Base-by-base conservation (phyloP, 306 rosid species). In the Betula pendula region DNA sequence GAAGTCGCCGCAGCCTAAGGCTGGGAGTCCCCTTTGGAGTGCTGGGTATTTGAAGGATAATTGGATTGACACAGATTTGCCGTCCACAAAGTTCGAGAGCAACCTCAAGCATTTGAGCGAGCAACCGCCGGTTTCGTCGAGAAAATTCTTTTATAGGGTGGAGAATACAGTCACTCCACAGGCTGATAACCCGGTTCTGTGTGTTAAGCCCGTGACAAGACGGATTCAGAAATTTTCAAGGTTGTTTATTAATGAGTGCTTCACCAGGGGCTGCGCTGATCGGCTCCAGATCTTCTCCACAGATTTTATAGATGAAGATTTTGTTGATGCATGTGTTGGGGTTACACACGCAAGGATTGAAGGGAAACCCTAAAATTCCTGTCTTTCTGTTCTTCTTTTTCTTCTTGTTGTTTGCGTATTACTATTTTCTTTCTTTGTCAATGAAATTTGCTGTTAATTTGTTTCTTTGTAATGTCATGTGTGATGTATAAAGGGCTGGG, bases 161-260 rank as follows among this genome's bases (percentile, higher is more conserved):
- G 97, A 94, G 92, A 94, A 94, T 71, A 94, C 96, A 11, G 95
- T 83, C n/a, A 94, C 97, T 0, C 96, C 98, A 0, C 88, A 88
- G 58, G 77, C 96, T 0, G 93, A 94, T 83, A 94, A 92, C 40
- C 97, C 95, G 0, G 73, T 92, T 20, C 11, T 92, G 80, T 91
- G 97, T 42, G 98, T 92, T 25, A 90, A 80, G 70, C 95, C 97
- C 1, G 98, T 90, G 68, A 92, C 98, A 0, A 3, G 75, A 3
- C 86, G 98, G 66, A 94, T 94, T 65, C 95, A 78, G 75, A 81
- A 87, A 16, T 92, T 81, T 74, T 90, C 91, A 1, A 84, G 98
- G 78, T 38, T 92, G 69, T 94, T 92, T 72, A 92, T 94, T 25
- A 40, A 87, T 43, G 92, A 88, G 80, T 88, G 97, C 76, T 77